Evolutionary conservation across 2,329 filamentous ascomycete genomes (phyloP), one percentile per base, ranked within the genome.

Genomic region (Aspergillus glaucus): DNA sequence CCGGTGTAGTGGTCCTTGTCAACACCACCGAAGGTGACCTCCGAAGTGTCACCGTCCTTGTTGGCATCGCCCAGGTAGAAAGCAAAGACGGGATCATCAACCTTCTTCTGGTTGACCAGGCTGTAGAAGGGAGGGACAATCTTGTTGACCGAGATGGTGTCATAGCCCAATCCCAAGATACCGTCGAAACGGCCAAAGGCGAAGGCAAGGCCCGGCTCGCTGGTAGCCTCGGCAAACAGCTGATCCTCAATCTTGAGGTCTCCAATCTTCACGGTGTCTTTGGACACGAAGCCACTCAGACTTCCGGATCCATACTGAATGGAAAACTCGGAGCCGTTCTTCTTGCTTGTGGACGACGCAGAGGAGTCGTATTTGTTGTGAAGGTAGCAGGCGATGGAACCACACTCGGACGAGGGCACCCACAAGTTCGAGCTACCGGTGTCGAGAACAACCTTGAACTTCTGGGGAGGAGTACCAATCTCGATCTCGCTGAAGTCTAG

Each of bases 371-470:
- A 98, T 77, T 94, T 98, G 73, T 75, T 84, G 80, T 98, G 93
- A 52, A 98, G 84, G 75, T 92, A 98, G 82, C 93, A 98, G 57
- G 93, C 94, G 66, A 98, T 98, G 67, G 91, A 96, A 67, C 81
- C 85, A 73, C 94, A 98, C 66, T 89, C 79, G 49, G 82, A 78
- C 21, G 91, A 95, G 36, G 94, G 94, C 52, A 98, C 91, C 94
- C 94, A 98, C 55, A 98, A 82, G 79, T 98, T 98, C 70, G 93
- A 97, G 80, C 90, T 96, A 63, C 93, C 93, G 24, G 93, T 98
- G 72, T 98, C 93, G 56, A 98, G 86, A 56, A 98, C 87, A 59
- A 98, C 94, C 82, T 98, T 98, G 84, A 98, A 98, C 60, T 76
- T 80, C 77, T 98, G 93, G 30, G 93, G 85, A 57, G 93, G 93